These are phyloP conservation scores for Pseudovirgaria hyperparasitica DNA, from an alignment of 2,329 filamentous ascomycete genomes.

Conservation along the genomic window DNA sequence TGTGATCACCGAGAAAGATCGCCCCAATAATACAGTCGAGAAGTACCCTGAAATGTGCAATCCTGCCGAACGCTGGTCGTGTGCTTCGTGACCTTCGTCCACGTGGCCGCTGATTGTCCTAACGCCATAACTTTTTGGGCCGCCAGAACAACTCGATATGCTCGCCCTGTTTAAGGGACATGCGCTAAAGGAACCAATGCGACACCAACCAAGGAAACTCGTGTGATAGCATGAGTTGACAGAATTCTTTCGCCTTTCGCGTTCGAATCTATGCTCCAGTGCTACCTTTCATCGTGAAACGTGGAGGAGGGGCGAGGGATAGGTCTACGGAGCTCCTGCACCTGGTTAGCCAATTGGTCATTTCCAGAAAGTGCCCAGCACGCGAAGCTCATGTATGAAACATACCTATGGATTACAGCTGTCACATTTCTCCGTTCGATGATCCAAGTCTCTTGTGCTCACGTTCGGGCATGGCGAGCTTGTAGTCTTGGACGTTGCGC, in stretches of 20 bases:
- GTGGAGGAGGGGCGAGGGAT: constrained; percentile 20
- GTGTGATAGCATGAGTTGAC: constrained; percentile 5
- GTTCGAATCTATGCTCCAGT: constrained; percentile 13
- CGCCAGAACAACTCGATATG: no score
- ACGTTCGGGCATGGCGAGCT: constrained; percentile 25
- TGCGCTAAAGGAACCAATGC: no score
- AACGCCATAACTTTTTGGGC: no score
- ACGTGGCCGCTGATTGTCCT: no score
- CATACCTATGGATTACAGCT: constrained; percentile 30
- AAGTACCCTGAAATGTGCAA: no score
- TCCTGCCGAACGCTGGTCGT: no score
- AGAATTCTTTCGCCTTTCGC: constrained; percentile 14
- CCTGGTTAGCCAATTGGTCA: constrained; percentile 15
- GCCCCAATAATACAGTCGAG: no score
- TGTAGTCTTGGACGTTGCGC: constrained; percentile 35
- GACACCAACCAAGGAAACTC: no score
- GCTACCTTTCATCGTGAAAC: constrained; percentile 19
- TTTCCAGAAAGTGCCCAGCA: constrained; percentile 12
- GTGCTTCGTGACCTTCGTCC: no score
- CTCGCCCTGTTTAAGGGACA: no score
- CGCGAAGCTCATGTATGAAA: constrained; percentile 5
- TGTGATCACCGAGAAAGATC: no score
- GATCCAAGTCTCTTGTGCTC: constrained; percentile 32
- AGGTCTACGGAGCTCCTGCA: constrained; percentile 16
- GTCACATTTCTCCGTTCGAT: constrained; percentile 36